Percentiles rank a stretch among this genome's conserved stretches.
phyloP scores from a whole-genome alignment of 2,329 filamentous ascomycete genomes.

The Claviceps arundinis region DNA sequence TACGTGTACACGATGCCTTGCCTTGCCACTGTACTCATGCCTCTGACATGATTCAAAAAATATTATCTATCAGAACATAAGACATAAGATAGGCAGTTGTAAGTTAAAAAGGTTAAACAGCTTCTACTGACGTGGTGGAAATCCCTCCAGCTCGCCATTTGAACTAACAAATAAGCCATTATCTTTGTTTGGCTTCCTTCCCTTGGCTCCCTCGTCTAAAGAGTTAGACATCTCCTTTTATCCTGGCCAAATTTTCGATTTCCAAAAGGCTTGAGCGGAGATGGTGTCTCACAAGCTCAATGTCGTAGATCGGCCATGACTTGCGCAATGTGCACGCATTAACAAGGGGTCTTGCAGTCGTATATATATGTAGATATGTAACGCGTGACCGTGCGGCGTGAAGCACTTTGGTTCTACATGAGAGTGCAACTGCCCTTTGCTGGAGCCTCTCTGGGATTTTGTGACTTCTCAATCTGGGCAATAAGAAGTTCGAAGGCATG shows the following conservation, averaged over 20 bases:
- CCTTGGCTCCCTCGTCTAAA: no score
- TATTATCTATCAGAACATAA: no score
- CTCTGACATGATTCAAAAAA: no score
- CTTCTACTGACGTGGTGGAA: no score
- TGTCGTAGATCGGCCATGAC: neutral
- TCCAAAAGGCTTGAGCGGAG: neutral
- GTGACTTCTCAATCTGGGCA: constrained; percentile 83
- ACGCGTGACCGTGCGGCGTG: neutral
- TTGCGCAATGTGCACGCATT: neutral
- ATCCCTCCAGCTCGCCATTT: no score
- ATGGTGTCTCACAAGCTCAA: neutral
- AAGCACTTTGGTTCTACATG: constrained; percentile 46
- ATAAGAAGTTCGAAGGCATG: constrained; percentile 93
- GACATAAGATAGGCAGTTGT: no score
- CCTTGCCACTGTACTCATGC: no score
- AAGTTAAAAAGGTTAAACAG: no score
- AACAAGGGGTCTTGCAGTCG: neutral
- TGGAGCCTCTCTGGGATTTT: constrained; percentile 76
- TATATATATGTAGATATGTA: neutral
- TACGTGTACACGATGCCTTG: no score
- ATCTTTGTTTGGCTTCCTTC: no score
- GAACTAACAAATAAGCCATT: no score
- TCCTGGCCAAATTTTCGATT: neutral
- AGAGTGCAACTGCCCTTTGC: constrained; percentile 68
- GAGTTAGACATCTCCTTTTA: no score